Evolutionary conservation across 2,329 filamentous ascomycete species (phyloP), one percentile per base, ranked within the genome.

Genomic region (Fonsecaea erecta): DNA sequence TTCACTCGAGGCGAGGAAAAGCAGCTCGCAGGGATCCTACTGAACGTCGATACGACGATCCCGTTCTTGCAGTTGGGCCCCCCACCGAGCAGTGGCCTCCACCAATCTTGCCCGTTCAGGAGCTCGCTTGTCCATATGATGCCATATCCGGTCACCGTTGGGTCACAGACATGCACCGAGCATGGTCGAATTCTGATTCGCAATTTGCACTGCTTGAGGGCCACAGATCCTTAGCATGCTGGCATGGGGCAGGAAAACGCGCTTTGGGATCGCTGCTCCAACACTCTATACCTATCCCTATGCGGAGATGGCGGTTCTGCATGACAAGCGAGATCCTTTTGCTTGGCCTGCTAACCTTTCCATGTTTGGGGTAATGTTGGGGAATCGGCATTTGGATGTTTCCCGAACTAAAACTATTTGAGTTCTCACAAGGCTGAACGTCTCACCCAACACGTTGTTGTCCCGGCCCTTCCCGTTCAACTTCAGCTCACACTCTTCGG

Each of bases 21-120:
- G 16, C 12, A 14, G 30, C 34, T 14, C 48, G 34, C 9, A 54
- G 28, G 8, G 16, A 14, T 24, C 48, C 48, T 21, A n/a, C 58
- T 51, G 18, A n/a, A 32, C 16, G 32, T 55, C 60, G 52, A 48
- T 40, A 56, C 30, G 24, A 37, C 21, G n/a, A 62, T 34, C 52
- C 52, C 18, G 30, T 32, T 46, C 51, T 51, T 60, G 57, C 57
- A 60, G 28, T 60, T 37, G 62, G 65, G 65, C 65, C 65, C 40
- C 65, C 65, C 62, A 57, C 65, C 62, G 48, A 67, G 65, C 59
- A 43, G 51, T 46, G 28, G 28, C n/a, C 21, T 34, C n/a, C 26
- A 37, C 51, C 48, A 26, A 43, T 35, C 43, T 40, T n/a, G 55
- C 34, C 35, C 43, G 21, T 59, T 30, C 18, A n/a, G 48, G 51